phyloP scores from a whole-genome alignment of 257 asterid species.

The Solanum paucissectum region DNA sequence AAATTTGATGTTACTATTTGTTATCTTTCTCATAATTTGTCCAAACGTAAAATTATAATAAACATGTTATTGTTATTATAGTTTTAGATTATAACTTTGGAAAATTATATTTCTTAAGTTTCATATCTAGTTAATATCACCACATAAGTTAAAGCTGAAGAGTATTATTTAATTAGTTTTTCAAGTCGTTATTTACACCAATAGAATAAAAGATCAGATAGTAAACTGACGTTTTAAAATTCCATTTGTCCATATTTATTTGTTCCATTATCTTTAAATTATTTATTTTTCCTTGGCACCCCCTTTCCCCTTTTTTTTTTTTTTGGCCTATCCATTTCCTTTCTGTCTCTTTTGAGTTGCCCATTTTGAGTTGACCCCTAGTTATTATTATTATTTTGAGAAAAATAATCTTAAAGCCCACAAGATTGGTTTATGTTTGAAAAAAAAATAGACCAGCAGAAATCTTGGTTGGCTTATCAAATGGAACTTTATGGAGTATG shows the following conservation, averaged over 20 bases:
- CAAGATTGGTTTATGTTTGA: not conserved
- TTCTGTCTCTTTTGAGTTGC: not conserved
- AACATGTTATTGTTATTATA: rapidly evolving
- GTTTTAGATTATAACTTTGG: not conserved
- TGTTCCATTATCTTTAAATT: not conserved
- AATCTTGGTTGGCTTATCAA: not conserved
- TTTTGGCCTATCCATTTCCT: not conserved
- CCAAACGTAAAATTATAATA: rapidly evolving
- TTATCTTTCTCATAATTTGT: not conserved
- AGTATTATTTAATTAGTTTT: not conserved
- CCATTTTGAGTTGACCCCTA: not conserved
- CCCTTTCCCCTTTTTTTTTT: not conserved
- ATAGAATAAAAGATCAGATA: not conserved
- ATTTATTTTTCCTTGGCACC: not conserved
- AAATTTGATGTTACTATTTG: not conserved
- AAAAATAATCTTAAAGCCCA: not conserved
- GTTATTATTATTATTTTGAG: not conserved
- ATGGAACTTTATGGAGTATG: not conserved
- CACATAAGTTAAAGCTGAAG: too few relatives aligned
- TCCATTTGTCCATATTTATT: not conserved
- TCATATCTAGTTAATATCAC: rapidly evolving
- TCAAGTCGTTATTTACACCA: rapidly evolving
- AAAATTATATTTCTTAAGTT: not conserved
- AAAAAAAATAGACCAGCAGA: not conserved
- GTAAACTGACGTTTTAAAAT: not conserved